Evolutionary conservation across 1,284 basidiomycete genomes (phyloP).

Genomic region (Pseudozyma sp.): DNA sequence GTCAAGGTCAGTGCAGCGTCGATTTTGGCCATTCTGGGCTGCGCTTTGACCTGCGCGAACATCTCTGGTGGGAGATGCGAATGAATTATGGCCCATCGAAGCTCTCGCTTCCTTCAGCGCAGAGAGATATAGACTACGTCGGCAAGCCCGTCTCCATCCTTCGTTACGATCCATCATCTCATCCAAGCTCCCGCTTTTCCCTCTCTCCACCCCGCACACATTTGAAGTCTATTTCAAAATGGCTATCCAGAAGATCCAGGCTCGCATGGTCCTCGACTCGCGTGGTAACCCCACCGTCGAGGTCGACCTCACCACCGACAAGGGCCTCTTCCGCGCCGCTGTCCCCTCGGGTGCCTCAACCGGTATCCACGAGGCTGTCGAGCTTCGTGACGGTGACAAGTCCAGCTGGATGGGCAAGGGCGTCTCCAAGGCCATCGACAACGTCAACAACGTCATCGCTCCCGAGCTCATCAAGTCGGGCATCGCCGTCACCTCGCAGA

Average conservation of each 20-base stretch:
- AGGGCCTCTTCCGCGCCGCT: slow-evolving; percentile 89
- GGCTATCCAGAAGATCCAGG: slow-evolving; percentile 63
- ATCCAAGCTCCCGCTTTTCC: background rate
- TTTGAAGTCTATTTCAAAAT: slow-evolving; percentile 36
- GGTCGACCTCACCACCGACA: slow-evolving; percentile 67
- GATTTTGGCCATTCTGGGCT: background rate
- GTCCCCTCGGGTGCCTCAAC: slow-evolving; percentile 99
- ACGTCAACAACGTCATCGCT: slow-evolving; percentile 93
- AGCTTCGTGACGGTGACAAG: slow-evolving; percentile 97
- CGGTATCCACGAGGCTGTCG: slow-evolving; percentile 97
- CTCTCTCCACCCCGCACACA: slow-evolving; percentile 9
- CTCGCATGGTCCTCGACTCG: slow-evolving; percentile 65
- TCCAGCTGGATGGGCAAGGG: slow-evolving; percentile 88
- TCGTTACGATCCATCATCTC: slow-evolving; percentile 18
- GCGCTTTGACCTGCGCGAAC: slow-evolving; percentile 5
- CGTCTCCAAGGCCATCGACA: slow-evolving; percentile 90
- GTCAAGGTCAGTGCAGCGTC: background rate
- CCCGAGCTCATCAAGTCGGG: slow-evolving; percentile 88
- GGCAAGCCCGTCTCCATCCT: slow-evolving; percentile 8
- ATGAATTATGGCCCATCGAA: slow-evolving; percentile 6
- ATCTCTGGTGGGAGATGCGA: background rate
- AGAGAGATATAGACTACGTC: slow-evolving; percentile 20
- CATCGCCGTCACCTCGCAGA: slow-evolving; percentile 89
- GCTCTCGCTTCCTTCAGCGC: background rate
- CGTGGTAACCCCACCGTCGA: slow-evolving; percentile 69